These are phyloP conservation scores for Epichloe hybrida DNA, from an alignment of 2,329 filamentous ascomycete genomes.

Conservation along the genomic window DNA sequence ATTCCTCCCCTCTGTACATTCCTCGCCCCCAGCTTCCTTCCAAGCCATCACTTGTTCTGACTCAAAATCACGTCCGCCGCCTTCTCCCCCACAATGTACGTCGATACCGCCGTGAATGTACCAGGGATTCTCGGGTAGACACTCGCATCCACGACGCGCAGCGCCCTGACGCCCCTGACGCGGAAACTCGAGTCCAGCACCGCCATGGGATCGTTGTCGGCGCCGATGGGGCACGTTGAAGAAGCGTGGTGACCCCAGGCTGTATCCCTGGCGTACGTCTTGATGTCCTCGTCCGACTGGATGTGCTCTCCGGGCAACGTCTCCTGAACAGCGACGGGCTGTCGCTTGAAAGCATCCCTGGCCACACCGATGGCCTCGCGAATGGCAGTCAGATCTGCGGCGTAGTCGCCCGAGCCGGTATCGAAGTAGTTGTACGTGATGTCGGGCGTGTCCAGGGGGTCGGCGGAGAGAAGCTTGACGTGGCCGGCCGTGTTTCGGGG, in stretches of 20 bases:
- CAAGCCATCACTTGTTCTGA: background rate
- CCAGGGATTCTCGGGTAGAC: slow-evolving; percentile 36
- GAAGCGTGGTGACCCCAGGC: slow-evolving; percentile 45
- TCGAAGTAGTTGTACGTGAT: slow-evolving; percentile 52
- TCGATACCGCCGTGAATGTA: slow-evolving; percentile 33
- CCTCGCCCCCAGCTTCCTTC: too few species aligned
- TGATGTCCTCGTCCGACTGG: slow-evolving; percentile 26
- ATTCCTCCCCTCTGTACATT: too few species aligned
- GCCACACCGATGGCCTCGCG: slow-evolving; percentile 41
- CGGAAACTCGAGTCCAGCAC: slow-evolving; percentile 41
- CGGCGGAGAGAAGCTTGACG: slow-evolving; percentile 44
- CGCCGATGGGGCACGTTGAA: slow-evolving; percentile 41
- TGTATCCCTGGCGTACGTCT: slow-evolving; percentile 31
- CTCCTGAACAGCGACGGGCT: slow-evolving; percentile 9
- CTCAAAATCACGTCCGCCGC: slow-evolving; percentile 20
- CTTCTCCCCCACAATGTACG: slow-evolving; percentile 44
- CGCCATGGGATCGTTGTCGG: slow-evolving; percentile 36
- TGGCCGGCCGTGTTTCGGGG: slow-evolving; percentile 46
- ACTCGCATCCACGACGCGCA: slow-evolving; percentile 46
- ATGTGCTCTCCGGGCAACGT: slow-evolving; percentile 23
- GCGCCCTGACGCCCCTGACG: slow-evolving; percentile 36
- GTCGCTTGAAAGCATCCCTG: slow-evolving; percentile 25
- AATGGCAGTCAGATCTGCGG: slow-evolving; percentile 37
- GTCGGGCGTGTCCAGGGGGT: slow-evolving; percentile 46
- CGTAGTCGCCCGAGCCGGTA: slow-evolving; percentile 31